Base-by-base conservation (phyloP, 495 filamentous ascomycete genomes). In the Neurospora intermedia region DNA sequence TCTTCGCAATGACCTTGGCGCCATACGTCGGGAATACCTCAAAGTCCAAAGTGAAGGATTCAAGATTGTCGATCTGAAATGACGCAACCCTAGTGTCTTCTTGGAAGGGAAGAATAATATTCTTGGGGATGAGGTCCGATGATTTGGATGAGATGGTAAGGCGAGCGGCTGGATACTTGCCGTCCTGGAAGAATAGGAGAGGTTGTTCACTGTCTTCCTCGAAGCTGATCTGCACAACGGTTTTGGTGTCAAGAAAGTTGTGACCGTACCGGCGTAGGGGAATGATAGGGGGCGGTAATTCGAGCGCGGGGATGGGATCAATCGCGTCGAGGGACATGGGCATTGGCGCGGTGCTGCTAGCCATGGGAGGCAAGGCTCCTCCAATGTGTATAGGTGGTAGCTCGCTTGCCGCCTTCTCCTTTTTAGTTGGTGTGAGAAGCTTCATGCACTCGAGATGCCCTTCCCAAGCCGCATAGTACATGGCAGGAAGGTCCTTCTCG, bases 401-500 rank as follows among this genome's bases (percentile, higher is more conserved):
- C 20, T 79, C 78, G 20, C 76, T 82, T 18, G 78, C 70, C 7
- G 76, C 69, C 39, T 76, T 80, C 5, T 76, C 74, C 69, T 75
- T 81, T 78, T 85, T 82, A 70, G 84, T 82, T 69, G 84, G 89
- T 77, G 91, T 90, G 23, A 99, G 89, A 16, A 97, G 87, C 71
- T 91, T 88, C 92, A 99, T 98, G 80, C 95, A 98, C 78, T 95
- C 92, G 70, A 97, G 82, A 79, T 98, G 92, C 1, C 96, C 96
- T 84, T 99, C 96, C 96, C 96, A 99, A 0, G 95, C 94, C 23
- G 96, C 96, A 82, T 99, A 98, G 81, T 99, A 98, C 92, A 98
- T 93, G 9, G 96, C 94, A 6, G 94, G 93, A 8, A 97, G 85
- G 23, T 90, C 91, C 80, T 98, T 98, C 81, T 99, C 96, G 78